phyloP scores from a whole-genome alignment of 163 green algal species.

The Chlamydomonas reinhardtii region DNA sequence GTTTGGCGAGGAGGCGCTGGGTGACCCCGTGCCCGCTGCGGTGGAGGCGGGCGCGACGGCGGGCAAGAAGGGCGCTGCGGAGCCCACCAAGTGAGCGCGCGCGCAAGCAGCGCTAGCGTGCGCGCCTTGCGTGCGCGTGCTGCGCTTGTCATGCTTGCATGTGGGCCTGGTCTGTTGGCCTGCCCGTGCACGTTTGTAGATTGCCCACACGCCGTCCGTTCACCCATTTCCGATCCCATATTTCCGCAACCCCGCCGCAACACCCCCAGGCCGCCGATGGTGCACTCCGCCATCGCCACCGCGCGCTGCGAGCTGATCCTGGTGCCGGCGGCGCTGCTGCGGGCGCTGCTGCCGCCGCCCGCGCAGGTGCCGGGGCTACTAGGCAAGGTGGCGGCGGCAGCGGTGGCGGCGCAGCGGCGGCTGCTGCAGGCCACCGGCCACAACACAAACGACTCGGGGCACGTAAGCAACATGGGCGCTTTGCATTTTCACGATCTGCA shows the following conservation, averaged over 20 bases:
- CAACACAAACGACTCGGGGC: not conserved
- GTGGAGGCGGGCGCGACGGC: not conserved
- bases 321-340: constrained; percentile 32
- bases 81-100: no score
- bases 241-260: no score
- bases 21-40: not conserved
- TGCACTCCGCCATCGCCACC: constrained; percentile 26
- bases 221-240: no score
- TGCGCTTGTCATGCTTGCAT: no score
- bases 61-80: not conserved
- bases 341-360: constrained; percentile 19
- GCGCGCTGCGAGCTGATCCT: constrained; percentile 39
- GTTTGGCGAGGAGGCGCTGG: constrained; percentile 43
- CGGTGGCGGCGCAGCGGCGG: constrained; percentile 30
- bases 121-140: no score
- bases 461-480: not conserved
- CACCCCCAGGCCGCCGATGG: not conserved
- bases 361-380: not conserved
- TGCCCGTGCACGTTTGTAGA: no score
- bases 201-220: no score
- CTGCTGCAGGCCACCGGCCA: constrained; percentile 29
- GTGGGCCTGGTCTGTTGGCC: no score
- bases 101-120: no score
- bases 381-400: constrained; percentile 24
- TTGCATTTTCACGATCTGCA: no score